Conservation (phyloP, 306 rosid species). For the Abrus pulchellus region DNA sequence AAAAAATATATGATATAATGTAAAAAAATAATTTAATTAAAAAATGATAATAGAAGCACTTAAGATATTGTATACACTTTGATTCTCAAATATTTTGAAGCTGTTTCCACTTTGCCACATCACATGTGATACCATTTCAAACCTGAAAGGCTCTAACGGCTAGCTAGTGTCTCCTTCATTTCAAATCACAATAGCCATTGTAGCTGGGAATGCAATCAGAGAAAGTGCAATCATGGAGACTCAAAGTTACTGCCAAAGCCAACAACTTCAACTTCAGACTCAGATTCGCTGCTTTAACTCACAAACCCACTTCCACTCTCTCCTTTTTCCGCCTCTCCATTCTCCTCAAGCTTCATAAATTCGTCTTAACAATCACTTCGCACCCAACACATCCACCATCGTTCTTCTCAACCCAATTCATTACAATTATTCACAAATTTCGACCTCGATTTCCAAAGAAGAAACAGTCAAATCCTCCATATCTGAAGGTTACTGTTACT, state of each 20-base stretch:
- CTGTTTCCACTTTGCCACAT: too few relatives aligned
- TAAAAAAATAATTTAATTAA: too few relatives aligned
- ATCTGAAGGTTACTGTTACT: constrained; percentile 12
- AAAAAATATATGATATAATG: too few relatives aligned
- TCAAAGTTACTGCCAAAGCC: constrained; percentile 62
- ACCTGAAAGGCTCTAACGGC: neutral
- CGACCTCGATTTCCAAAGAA: constrained; percentile 8
- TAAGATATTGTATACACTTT: too few relatives aligned
- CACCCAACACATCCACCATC: constrained; percentile 41
- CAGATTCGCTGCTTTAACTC: constrained; percentile 50
- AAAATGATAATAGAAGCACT: too few relatives aligned
- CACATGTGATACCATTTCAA: neutral
- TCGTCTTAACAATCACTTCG: constrained; percentile 50
- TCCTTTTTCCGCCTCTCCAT: constrained; percentile 55
- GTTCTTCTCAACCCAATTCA: constrained; percentile 47
- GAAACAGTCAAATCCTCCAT: constrained; percentile 11
- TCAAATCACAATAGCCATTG: neutral
- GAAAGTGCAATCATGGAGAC: constrained; percentile 55
- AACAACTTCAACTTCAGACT: constrained; percentile 59
- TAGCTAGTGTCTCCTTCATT: too few relatives aligned
- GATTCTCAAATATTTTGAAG: too few relatives aligned
- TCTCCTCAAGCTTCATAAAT: constrained; percentile 58
- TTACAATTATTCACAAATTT: constrained; percentile 48
- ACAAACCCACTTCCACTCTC: constrained; percentile 51
- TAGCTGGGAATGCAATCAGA: constrained; percentile 49